Evolutionary conservation across 768 basidiomycete species (phyloP), one percentile per base, ranked within the genome.

Genomic region (Suillus fuscotomentosus): DNA sequence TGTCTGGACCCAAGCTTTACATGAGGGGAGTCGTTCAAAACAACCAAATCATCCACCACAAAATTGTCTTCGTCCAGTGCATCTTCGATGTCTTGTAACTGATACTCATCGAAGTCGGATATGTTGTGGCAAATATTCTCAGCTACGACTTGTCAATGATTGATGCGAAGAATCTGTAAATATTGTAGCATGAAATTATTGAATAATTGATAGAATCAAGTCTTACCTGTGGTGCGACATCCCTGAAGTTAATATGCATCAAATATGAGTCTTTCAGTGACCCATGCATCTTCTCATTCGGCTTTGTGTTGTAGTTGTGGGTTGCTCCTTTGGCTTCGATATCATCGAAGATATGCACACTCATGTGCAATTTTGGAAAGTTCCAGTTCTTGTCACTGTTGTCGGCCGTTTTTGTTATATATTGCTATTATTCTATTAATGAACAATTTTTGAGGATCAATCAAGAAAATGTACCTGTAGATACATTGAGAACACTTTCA

Each of bases 331-430:
- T 79, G 1, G 38, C 36, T 53, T 61, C 27, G n/a, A 81, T 78
- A 34, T 79, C 71, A 5, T 69, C 60, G 24, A 78, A 75, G 2
- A 74, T 47, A 64, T 81, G 78, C 13, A 61, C 27, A 22, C 76
- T 71, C 2, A 65, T 64, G 45, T 81, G 79, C 0, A 67, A 48
- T 63, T 80, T 80, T 0, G 74, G 76, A 38, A 77, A 78, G 36
- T 76, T 68, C 72, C 74, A 77, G n/a, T 65, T 76, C 74, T 66
- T 68, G 38, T n/a, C 1, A 7, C 11, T 34, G 5, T 22, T 3
- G 5, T 62, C 47, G 4, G 39, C 24, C 0, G 20, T 41, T 14
- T 59, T 50, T 2, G 15, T 10, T 11, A 31, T 41, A 27, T 65
- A 53, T 41, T 56, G 45, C 55, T 39, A n/a, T 20, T 20, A 43